These are phyloP conservation scores for Casuarina cunninghamiana DNA, from an alignment of 306 rosid genomes.

Conservation along the genomic window DNA sequence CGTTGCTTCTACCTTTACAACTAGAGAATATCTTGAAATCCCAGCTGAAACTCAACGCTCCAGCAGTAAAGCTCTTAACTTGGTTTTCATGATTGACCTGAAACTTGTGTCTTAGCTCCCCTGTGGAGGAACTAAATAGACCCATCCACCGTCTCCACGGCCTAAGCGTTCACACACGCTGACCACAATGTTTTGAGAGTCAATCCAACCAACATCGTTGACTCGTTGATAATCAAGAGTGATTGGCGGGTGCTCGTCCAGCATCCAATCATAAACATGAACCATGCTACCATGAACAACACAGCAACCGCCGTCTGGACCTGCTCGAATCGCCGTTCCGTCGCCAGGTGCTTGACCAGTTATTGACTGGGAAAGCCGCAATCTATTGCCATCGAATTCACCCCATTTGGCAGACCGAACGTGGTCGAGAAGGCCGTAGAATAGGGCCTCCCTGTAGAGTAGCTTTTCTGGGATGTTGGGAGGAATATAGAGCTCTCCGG, in stretches of 20 bases:
- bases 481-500: conserved; percentile 60
- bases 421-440: conserved; percentile 70
- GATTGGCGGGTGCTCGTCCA: conserved; percentile 73
- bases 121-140: conserved; percentile 59
- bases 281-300: conserved; percentile 92
- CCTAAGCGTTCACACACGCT: conserved; percentile 77
- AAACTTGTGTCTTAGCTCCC: conserved; percentile 76
- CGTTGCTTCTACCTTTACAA: conserved; percentile 89
- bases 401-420: conserved; percentile 87
- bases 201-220: conserved; percentile 89
- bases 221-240: conserved; percentile 77
- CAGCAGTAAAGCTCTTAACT: conserved; percentile 84
- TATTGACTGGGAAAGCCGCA: conserved; percentile 48
- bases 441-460: conserved; percentile 77
- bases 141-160: conserved; percentile 88
- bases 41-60: conserved; percentile 81
- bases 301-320: conserved; percentile 92
- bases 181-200: conserved; percentile 54
- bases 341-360: conserved; percentile 91
- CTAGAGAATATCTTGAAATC: conserved; percentile 79
- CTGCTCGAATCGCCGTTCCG: conserved; percentile 89
- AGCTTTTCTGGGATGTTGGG: conserved; percentile 65
- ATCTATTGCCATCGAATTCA: conserved; percentile 73
- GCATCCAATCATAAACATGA: conserved; percentile 93
- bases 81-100: conserved; percentile 80